phyloP scores from a whole-genome alignment of 1,139 yeast genomes.

The Kluyveromyces sp. region DNA sequence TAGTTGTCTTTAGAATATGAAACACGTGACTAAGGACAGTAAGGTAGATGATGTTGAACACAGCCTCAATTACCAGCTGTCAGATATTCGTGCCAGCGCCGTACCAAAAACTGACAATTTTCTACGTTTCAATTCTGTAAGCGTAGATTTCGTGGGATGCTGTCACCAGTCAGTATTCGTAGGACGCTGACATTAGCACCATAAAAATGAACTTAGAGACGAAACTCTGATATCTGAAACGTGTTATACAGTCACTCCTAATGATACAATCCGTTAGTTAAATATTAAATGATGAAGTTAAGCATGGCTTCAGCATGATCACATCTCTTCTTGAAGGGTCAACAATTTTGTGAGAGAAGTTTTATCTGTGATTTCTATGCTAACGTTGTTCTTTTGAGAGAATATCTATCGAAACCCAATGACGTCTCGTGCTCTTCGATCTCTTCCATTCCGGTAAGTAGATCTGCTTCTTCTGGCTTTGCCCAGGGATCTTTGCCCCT shows the following conservation, averaged over 20 bases:
- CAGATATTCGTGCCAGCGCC: no score
- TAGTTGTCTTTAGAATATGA: no score
- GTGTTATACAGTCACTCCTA: neutral
- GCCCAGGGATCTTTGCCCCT: constrained; percentile 42
- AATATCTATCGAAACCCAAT: constrained; percentile 10
- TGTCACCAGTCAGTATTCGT: no score
- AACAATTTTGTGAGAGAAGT: no score
- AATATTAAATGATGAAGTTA: neutral
- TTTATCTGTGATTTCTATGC: neutral
- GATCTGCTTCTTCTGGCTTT: constrained; percentile 47
- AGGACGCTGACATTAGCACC: no score
- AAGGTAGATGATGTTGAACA: no score
- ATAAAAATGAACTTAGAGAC: neutral
- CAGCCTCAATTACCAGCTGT: no score
- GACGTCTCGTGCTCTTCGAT: constrained; percentile 47
- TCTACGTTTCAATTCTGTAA: no score
- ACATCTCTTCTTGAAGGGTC: neutral
- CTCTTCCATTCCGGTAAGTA: constrained; percentile 48
- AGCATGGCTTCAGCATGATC: neutral
- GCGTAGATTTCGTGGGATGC: no score
- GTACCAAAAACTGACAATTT: no score
- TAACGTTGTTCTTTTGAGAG: neutral
- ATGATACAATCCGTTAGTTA: neutral
- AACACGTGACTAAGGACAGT: no score
- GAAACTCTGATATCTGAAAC: neutral